These are phyloP conservation scores for Orbilia javanica DNA, from an alignment of 2,329 filamentous ascomycete species.

Conservation along the genomic window DNA sequence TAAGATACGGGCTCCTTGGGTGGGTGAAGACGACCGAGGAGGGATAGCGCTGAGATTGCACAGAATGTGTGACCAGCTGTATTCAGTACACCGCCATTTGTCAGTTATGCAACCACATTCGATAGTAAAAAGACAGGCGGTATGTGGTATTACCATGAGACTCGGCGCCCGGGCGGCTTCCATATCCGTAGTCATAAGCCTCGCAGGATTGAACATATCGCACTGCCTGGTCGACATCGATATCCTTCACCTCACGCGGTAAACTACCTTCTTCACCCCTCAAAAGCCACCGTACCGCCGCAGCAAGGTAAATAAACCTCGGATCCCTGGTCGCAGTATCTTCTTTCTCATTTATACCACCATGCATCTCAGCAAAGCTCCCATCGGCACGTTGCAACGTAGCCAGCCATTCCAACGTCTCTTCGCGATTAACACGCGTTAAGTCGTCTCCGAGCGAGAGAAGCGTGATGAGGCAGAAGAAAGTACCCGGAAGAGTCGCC, in stretches of 20 bases:
- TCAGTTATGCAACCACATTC: not conserved
- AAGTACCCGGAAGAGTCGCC: slow-evolving; percentile 88
- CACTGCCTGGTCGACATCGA: slow-evolving; percentile 79
- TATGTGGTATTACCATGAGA: slow-evolving; percentile 77
- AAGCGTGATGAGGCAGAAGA: slow-evolving; percentile 84
- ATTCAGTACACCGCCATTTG: not conserved
- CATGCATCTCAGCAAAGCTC: slow-evolving; percentile 81
- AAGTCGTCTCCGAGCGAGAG: slow-evolving; percentile 73
- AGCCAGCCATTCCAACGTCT: slow-evolving; percentile 80
- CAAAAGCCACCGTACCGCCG: slow-evolving; percentile 84
- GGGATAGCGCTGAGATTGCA: slow-evolving; percentile 80
- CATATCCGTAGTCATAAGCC: slow-evolving; percentile 87
- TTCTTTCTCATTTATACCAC: slow-evolving; percentile 68
- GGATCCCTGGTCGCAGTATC: slow-evolving; percentile 86
- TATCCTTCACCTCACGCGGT: slow-evolving; percentile 74
- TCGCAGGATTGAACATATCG: slow-evolving; percentile 76
- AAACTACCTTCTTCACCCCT: slow-evolving; percentile 67
- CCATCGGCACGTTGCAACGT: slow-evolving; percentile 84
- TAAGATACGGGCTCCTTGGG: slow-evolving; percentile 62
- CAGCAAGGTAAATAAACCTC: slow-evolving; percentile 87
- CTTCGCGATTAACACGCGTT: slow-evolving; percentile 74
- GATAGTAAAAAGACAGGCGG: slow-evolving; percentile 52
- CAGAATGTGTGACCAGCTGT: slow-evolving; percentile 91
- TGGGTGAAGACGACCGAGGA: slow-evolving; percentile 75
- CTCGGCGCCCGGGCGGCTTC: slow-evolving; percentile 82